These are phyloP conservation scores for Sutorius eximius DNA, from an alignment of 1,284 basidiomycete species.

Conservation along the genomic window DNA sequence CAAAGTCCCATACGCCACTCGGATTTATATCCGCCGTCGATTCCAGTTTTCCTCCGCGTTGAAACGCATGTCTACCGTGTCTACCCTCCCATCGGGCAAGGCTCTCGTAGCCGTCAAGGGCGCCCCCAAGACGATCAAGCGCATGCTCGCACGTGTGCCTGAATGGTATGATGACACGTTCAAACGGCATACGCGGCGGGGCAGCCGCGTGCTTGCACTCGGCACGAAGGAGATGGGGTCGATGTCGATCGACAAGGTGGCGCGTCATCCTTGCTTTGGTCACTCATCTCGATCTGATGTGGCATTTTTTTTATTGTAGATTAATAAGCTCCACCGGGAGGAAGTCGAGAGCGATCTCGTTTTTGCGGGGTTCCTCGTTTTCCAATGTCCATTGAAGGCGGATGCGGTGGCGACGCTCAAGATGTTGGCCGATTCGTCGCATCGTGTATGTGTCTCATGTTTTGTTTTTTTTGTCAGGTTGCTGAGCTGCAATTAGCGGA, in stretches of 20 bases:
- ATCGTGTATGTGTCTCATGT: slow-evolving; percentile 67
- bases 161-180: slow-evolving; percentile 87
- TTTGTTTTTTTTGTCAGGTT: not conserved
- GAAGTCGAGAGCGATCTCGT: slow-evolving; percentile 73
- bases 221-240: slow-evolving; percentile 80
- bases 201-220: slow-evolving; percentile 88
- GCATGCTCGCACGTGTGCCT: slow-evolving; percentile 77
- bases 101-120: slow-evolving; percentile 82
- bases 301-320: slow-evolving; percentile 43
- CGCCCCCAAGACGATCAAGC: slow-evolving; percentile 91
- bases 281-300: not conserved
- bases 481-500: slow-evolving; percentile 56
- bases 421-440: slow-evolving; percentile 92
- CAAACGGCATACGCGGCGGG: slow-evolving; percentile 89
- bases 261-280: slow-evolving; percentile 38
- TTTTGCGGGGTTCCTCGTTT: slow-evolving; percentile 93
- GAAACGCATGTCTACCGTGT: slow-evolving; percentile 94
- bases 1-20: slow-evolving; percentile 55
- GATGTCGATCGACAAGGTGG: slow-evolving; percentile 65
- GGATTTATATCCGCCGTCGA: slow-evolving; percentile 76
- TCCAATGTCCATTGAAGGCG: slow-evolving; percentile 94
- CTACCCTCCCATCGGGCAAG: slow-evolving; percentile 62
- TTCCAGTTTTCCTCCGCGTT: slow-evolving; percentile 96
- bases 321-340: slow-evolving; percentile 81
- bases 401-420: slow-evolving; percentile 88